phyloP scores from a whole-genome alignment of 1,284 basidiomycete genomes.

The Abortiporus biennis region DNA sequence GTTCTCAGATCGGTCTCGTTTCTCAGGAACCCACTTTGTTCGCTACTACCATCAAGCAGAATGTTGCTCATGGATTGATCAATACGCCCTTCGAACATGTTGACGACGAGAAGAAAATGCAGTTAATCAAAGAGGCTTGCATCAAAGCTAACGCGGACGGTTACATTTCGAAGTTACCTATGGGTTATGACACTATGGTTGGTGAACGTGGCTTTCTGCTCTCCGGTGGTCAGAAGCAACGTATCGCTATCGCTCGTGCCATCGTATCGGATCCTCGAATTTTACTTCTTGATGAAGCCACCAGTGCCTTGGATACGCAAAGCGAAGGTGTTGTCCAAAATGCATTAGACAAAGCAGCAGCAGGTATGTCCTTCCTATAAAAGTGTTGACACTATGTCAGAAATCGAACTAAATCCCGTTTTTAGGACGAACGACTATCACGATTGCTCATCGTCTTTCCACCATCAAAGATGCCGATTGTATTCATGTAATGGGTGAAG shows the following conservation, averaged over 20 bases:
- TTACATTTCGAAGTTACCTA: slow-evolving; percentile 80
- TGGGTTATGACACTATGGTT: slow-evolving; percentile 87
- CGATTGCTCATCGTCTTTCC: slow-evolving; percentile 70
- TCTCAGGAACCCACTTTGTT: slow-evolving; percentile 89
- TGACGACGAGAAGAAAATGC: slow-evolving; percentile 70
- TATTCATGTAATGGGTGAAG: slow-evolving; percentile 87
- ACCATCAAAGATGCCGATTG: slow-evolving; percentile 80
- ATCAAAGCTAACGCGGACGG: slow-evolving; percentile 88
- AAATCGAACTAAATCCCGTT: slow-evolving; percentile 8
- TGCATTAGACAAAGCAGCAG: slow-evolving; percentile 86
- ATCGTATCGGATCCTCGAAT: slow-evolving; percentile 88
- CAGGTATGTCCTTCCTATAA: slow-evolving; percentile 37
- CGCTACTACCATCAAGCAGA: slow-evolving; percentile 68
- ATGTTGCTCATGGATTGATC: slow-evolving; percentile 88
- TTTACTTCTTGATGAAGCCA: slow-evolving; percentile 85
- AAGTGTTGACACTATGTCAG: background rate
- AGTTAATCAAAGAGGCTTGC: slow-evolving; percentile 80
- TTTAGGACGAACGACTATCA: slow-evolving; percentile 70
- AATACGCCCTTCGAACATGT: slow-evolving; percentile 65
- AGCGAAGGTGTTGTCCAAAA: slow-evolving; percentile 92
- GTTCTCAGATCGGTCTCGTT: slow-evolving; percentile 85
- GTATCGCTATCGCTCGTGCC: slow-evolving; percentile 89
- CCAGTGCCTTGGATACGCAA: slow-evolving; percentile 85
- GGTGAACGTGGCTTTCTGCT: slow-evolving; percentile 91
- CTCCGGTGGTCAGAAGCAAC: slow-evolving; percentile 92